Conservation (phyloP, 2,329 filamentous ascomycete genomes). For the Fusarium palustre region DNA sequence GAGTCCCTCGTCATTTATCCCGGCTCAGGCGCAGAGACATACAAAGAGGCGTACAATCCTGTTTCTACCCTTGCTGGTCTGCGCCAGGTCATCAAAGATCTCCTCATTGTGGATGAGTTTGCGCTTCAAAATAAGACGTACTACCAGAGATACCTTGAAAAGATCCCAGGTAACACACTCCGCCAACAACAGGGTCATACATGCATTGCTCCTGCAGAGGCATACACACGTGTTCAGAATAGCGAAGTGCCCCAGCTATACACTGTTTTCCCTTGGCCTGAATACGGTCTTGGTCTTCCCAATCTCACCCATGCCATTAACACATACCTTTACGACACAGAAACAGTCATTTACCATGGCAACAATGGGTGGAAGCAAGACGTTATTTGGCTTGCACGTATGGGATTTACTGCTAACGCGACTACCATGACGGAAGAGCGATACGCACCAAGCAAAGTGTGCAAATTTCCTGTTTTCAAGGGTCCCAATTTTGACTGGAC, state of each 20-base stretch:
- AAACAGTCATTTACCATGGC: neutral
- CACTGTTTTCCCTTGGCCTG: conserved; percentile 5
- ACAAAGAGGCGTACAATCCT: conserved; percentile 7
- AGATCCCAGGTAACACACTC: neutral
- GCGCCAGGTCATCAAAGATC: conserved; percentile 14
- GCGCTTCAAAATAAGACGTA: conserved; percentile 11
- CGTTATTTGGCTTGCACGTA: conserved; percentile 15
- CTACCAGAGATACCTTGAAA: conserved; percentile 3
- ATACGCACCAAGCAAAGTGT: conserved; percentile 1
- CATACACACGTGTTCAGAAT: conserved; percentile 16
- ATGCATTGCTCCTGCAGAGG: conserved; percentile 7
- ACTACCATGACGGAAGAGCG: conserved; percentile 2
- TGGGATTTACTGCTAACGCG: conserved; percentile 2
- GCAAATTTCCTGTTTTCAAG: conserved; percentile 15
- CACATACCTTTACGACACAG: conserved; percentile 5
- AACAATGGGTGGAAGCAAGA: conserved; percentile 21
- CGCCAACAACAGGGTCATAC: conserved; percentile 13
- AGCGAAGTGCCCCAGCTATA: conserved; percentile 14
- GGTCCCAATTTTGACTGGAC: conserved; percentile 14
- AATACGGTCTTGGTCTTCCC: conserved; percentile 8
- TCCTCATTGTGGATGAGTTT: conserved; percentile 1
- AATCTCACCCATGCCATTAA: conserved; percentile 15
- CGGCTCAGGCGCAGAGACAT: conserved; percentile 13
- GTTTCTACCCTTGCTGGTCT: neutral
- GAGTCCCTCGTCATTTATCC: conserved; percentile 5